Evolutionary conservation across 768 basidiomycete species (phyloP).

Genomic region (Cubamyces sp.): DNA sequence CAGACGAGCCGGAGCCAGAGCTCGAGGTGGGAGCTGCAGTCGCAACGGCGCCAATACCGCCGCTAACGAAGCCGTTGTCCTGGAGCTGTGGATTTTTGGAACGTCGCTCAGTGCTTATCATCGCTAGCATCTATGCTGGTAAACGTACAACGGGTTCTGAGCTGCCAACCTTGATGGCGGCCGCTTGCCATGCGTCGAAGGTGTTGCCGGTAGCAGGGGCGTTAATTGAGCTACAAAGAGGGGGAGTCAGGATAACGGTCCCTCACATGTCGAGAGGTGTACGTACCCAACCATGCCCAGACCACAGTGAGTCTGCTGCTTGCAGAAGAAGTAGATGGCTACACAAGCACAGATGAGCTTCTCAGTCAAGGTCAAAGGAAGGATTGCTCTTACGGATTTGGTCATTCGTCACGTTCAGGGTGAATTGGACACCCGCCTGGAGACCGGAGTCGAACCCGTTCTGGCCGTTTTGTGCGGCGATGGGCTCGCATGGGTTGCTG

Average conservation of each 20-base stretch:
- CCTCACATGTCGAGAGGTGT: background rate
- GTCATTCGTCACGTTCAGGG: conserved; percentile 52
- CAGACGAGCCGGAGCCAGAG: background rate
- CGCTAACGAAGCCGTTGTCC: conserved; percentile 44
- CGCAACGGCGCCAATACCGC: conserved; percentile 47
- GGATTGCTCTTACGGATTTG: conserved; percentile 43
- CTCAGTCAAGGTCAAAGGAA: background rate
- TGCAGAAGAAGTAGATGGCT: conserved; percentile 66
- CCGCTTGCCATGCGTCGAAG: conserved; percentile 44
- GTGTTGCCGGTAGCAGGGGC: conserved; percentile 51
- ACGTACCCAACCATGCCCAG: conserved; percentile 52
- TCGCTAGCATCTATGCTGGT: too few species aligned
- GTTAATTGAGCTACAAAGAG: conserved; percentile 43
- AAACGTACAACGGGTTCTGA: conserved; percentile 41
- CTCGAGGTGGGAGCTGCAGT: conserved; percentile 33
- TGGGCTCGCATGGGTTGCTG: conserved; percentile 39
- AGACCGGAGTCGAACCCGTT: conserved; percentile 58
- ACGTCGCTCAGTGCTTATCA: background rate
- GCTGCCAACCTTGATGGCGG: conserved; percentile 43
- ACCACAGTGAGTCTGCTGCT: conserved; percentile 51
- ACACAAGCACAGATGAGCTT: background rate
- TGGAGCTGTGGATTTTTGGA: conserved; percentile 37
- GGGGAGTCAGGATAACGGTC: background rate
- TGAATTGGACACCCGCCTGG: conserved; percentile 43
- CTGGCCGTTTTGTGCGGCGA: conserved; percentile 43